phyloP scores from a whole-genome alignment of 2,329 filamentous ascomycete genomes.

The Epichloe amarillans region DNA sequence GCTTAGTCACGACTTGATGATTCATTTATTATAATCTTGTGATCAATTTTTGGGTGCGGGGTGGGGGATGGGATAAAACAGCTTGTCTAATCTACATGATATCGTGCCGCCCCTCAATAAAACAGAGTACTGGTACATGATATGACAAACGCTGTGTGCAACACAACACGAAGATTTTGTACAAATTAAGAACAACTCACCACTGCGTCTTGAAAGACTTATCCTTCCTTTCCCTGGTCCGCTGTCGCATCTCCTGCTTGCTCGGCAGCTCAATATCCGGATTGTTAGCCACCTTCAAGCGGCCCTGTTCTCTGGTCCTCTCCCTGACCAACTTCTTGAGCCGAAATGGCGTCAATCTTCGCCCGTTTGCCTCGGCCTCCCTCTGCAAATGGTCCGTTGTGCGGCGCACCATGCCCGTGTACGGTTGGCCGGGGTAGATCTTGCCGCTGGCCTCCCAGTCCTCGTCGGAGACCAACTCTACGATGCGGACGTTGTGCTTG shows the following conservation, averaged over 20 bases:
- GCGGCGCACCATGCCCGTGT: slow-evolving; percentile 32
- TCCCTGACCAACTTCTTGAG: slow-evolving; percentile 17
- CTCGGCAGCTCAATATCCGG: slow-evolving; percentile 26
- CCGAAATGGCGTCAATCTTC: slow-evolving; percentile 14
- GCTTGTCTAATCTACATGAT: background rate
- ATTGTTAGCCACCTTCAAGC: slow-evolving; percentile 25
- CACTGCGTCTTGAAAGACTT: background rate
- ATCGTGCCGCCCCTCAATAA: background rate
- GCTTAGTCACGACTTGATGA: background rate
- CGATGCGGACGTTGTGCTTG: slow-evolving; percentile 49
- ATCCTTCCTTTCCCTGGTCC: slow-evolving; percentile 6
- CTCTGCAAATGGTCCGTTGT: slow-evolving; percentile 25
- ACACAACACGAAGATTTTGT: background rate
- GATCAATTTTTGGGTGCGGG: background rate
- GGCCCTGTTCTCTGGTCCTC: slow-evolving; percentile 7
- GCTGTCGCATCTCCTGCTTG: slow-evolving; percentile 20
- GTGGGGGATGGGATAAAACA: background rate
- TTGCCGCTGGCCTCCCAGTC: slow-evolving; percentile 35
- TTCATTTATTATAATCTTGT: background rate
- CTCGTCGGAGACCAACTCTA: slow-evolving; percentile 45
- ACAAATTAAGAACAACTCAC: background rate
- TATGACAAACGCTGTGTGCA: background rate
- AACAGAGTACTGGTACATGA: background rate
- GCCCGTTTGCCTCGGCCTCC: slow-evolving; percentile 20
- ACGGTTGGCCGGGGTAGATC: slow-evolving; percentile 40